Percentiles rank a stretch among this genome's conserved stretches.
Conservation (phyloP, 208 protist genomes). For the Sergeia podlipaevii region DNA sequence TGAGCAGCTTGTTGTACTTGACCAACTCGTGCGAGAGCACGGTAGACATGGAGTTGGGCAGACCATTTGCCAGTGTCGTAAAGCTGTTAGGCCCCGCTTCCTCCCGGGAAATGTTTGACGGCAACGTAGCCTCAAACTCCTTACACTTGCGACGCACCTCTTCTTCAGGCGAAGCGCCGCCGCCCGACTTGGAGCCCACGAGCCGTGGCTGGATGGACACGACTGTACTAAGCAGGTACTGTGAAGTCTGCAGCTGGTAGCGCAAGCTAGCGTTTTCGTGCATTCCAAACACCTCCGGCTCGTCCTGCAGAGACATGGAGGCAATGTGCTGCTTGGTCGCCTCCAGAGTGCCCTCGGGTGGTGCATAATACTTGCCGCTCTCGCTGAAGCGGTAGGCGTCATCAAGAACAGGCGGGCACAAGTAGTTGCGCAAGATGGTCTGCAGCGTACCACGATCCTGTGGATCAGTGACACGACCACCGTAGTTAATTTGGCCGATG, state of each 20-base stretch:
- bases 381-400: constrained; percentile 86
- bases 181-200: constrained; percentile 16
- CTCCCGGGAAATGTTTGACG: constrained; percentile 51
- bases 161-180: constrained; percentile 72
- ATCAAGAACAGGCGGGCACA: constrained; percentile 76
- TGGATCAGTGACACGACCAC: constrained; percentile 98
- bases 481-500: constrained; percentile 98
- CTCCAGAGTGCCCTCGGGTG: constrained; percentile 46
- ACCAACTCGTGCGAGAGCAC: constrained; percentile 95
- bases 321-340: constrained; percentile 81
- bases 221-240: constrained; percentile 89
- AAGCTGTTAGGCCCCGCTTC: constrained; percentile 90
- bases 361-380: constrained; percentile 74
- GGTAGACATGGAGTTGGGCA: constrained; percentile 95
- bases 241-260: constrained; percentile 94
- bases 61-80: constrained; percentile 85
- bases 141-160: constrained; percentile 90
- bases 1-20: constrained; percentile 96
- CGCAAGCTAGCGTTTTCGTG: constrained; percentile 97
- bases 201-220: constrained; percentile 91
- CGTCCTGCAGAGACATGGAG: constrained; percentile 88
- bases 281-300: constrained; percentile 96
- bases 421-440: constrained; percentile 90
- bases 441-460: constrained; percentile 94
- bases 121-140: constrained; percentile 84